Conservation (phyloP, 2,329 filamentous ascomycete genomes). For the Fusarium coicis region DNA sequence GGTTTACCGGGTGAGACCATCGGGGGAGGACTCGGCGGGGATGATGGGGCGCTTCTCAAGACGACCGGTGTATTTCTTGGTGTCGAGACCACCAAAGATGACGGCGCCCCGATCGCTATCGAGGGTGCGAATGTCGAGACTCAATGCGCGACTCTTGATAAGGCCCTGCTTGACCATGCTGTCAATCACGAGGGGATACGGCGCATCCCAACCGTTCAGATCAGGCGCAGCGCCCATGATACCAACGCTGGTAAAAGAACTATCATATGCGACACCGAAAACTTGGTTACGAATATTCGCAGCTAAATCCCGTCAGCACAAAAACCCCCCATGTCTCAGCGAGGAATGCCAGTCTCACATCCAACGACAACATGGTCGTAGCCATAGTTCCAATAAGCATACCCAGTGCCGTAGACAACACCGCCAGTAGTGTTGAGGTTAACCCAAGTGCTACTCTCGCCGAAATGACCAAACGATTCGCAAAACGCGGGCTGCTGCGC, state of each 20-base stretch:
- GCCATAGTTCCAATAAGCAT: constrained; percentile 48
- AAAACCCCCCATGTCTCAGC: neutral
- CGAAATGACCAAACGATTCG: constrained; percentile 46
- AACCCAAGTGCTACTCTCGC: constrained; percentile 45
- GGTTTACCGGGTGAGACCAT: constrained; percentile 45
- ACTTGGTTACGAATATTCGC: constrained; percentile 49
- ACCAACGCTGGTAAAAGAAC: constrained; percentile 44
- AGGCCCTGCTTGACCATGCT: constrained; percentile 48
- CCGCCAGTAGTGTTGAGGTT: constrained; percentile 41
- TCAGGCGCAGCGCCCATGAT: constrained; percentile 51
- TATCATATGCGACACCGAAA: constrained; percentile 52
- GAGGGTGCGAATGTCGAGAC: constrained; percentile 49
- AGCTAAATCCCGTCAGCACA: constrained; percentile 34
- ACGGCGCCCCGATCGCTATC: constrained; percentile 48
- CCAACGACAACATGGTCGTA: constrained; percentile 50
- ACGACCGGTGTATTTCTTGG: constrained; percentile 63
- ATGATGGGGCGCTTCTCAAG: constrained; percentile 68
- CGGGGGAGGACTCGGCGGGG: constrained; percentile 51
- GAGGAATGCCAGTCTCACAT: constrained; percentile 40
- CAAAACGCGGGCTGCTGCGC: constrained; percentile 45
- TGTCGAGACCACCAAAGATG: constrained; percentile 68
- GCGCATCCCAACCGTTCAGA: constrained; percentile 48
- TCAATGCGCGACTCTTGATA: constrained; percentile 52
- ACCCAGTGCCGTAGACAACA: constrained; percentile 49
- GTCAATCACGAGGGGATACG: constrained; percentile 51